These are phyloP conservation scores for Ilex aquifolium DNA, from an alignment of 257 asterid genomes.

Conservation along the genomic window DNA sequence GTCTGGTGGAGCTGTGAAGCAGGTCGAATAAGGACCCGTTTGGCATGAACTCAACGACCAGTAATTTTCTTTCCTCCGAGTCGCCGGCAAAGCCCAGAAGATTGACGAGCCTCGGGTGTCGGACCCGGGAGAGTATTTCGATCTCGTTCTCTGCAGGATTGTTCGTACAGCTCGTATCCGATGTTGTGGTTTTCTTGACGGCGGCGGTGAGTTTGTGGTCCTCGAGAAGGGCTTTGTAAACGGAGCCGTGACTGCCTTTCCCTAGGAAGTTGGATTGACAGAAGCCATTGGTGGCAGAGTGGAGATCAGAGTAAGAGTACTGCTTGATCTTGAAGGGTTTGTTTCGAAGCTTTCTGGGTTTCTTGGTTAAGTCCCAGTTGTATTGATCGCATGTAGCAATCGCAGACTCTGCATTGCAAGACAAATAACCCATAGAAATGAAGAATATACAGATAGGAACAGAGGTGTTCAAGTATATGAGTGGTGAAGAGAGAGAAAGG, in stretches of 20 bases:
- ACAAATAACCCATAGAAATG: slow-evolving; percentile 54
- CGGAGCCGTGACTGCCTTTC: slow-evolving; percentile 76
- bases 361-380: slow-evolving; percentile 38
- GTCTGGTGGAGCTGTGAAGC: slow-evolving; percentile 50
- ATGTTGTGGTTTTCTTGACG: slow-evolving; percentile 43
- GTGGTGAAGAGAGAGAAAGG: neutral
- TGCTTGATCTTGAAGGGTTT: slow-evolving; percentile 29
- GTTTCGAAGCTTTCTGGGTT: slow-evolving; percentile 1
- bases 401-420: slow-evolving; percentile 67
- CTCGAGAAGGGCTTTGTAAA: slow-evolving; percentile 52
- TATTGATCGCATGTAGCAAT: slow-evolving; percentile 61
- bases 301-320: slow-evolving; percentile 53
- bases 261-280: slow-evolving; percentile 61
- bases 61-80: slow-evolving; percentile 30
- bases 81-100: slow-evolving; percentile 54
- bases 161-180: slow-evolving; percentile 4
- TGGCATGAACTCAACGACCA: slow-evolving; percentile 85
- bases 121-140: slow-evolving; percentile 56
- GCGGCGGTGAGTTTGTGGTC: slow-evolving; percentile 44
- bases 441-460: neutral
- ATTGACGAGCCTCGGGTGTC: slow-evolving; percentile 61
- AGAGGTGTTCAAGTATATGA: neutral
- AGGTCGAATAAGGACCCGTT: slow-evolving; percentile 60
- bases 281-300: slow-evolving; percentile 60
- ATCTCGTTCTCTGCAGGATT: slow-evolving; percentile 58